Evolutionary conservation across 2,329 filamentous ascomycete genomes (phyloP), one percentile per base, ranked within the genome.

Genomic region (Diaporthe aspalathi): DNA sequence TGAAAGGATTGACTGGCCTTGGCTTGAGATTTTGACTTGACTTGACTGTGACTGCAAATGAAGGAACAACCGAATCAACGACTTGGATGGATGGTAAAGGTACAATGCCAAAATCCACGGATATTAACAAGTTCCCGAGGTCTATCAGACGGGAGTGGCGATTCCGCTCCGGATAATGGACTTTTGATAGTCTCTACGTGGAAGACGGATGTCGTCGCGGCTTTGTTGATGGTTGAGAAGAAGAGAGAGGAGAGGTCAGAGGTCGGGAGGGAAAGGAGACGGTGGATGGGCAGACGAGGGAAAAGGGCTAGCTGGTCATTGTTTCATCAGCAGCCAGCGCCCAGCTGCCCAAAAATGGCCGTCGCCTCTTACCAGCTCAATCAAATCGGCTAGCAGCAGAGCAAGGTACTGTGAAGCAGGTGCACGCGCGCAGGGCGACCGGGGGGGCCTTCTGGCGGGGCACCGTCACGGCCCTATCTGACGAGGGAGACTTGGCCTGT

Each of bases 151-250:
- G 45, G 32, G 56, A 38, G 38, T 24, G 47, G 47, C 43, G 47
- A 60, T 68, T 54, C 67, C 67, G 53, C 53, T 68, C 54, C 67
- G 50, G 45, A 50, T 56, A 35, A 60, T 60, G 53, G 67, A 68
- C 54, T 52, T 52, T 49, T 38, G 67, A 57, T 22, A 68, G 67
- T 68, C 67, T 68, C 67, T 68, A 68, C 67, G 67, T 68, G 67
- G 53, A 60, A 52, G 67, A 68, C 53, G 38, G 67, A 68, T 68
- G 67, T 57, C 54, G 67, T 68, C 53, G 53, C 24, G 65, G 67
- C 60, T 60, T 53, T 47, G 71, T 70, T 79, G 77, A 74, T 73
- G 70, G 47, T 57, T 38, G 35, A 38, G 77, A 78, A 79, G 78
- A 73, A 50, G 78, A 73, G 47, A 50, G 40, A 35, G 53, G 45